Evolutionary conservation across 2,329 filamentous ascomycete genomes (phyloP).

Genomic region (Metarhizium brunneum): DNA sequence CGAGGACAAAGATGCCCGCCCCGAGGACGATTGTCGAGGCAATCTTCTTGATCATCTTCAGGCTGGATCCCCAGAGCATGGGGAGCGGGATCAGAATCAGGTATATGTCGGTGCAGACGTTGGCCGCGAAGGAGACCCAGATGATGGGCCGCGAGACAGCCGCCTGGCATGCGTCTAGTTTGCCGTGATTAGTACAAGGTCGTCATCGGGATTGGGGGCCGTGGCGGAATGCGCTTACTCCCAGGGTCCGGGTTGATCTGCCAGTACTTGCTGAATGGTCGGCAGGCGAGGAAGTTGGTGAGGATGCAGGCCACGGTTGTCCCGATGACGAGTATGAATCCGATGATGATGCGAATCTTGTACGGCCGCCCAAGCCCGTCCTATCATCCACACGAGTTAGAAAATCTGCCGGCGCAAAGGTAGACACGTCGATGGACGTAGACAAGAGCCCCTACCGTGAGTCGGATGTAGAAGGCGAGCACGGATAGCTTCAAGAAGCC

Average conservation of each 20-base stretch:
- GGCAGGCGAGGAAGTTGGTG: constrained; percentile 40
- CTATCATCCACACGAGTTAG: background rate
- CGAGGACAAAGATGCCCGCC: constrained; percentile 29
- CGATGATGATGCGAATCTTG: constrained; percentile 29
- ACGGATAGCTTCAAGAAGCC: constrained; percentile 45
- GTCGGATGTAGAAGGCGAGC: constrained; percentile 40
- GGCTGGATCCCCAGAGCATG: constrained; percentile 29
- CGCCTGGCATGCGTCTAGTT: constrained; percentile 31
- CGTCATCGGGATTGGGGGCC: too few relatives aligned
- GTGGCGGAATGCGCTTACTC: constrained; percentile 25
- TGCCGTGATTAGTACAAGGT: constrained; percentile 13
- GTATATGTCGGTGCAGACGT: constrained; percentile 47
- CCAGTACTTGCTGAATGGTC: constrained; percentile 44
- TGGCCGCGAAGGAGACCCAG: constrained; percentile 39
- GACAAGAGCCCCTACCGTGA: constrained; percentile 24
- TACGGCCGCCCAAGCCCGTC: constrained; percentile 1
- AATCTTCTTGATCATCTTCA: constrained; percentile 26
- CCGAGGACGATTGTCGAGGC: constrained; percentile 27
- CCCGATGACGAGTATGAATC: constrained; percentile 34
- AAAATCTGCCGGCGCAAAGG: background rate
- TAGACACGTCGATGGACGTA: too few relatives aligned
- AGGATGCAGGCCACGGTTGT: constrained; percentile 41
- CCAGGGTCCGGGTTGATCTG: constrained; percentile 50
- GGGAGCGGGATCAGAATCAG: constrained; percentile 47
- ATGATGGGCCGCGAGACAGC: constrained; percentile 39